phyloP scores from a whole-genome alignment of 2,329 filamentous ascomycete genomes.

The Ophiosphaerella korrae region DNA sequence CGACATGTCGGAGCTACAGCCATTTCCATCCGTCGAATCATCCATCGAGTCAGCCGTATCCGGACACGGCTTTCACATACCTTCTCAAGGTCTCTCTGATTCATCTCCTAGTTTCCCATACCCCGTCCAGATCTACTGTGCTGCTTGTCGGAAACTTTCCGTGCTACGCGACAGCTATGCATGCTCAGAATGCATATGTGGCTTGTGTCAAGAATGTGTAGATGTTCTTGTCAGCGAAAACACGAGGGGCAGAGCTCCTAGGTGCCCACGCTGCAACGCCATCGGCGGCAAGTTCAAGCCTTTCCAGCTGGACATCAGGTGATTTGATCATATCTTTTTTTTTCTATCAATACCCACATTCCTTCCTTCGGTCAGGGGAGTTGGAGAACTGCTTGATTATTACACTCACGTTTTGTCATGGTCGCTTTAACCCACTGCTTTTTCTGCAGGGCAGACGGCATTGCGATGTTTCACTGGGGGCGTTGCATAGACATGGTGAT shows the following conservation, averaged over 20 bases:
- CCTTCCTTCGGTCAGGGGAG: constrained; percentile 17
- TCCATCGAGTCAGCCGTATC: constrained; percentile 73
- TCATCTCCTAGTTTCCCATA: constrained; percentile 62
- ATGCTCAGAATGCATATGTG: constrained; percentile 95
- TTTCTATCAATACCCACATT: constrained; percentile 1
- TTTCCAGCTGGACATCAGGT: constrained; percentile 82
- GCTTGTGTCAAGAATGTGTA: constrained; percentile 86
- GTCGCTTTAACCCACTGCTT: constrained; percentile 15
- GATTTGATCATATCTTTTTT: constrained; percentile 36
- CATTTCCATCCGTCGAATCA: constrained; percentile 89
- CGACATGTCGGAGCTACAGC: constrained; percentile 59
- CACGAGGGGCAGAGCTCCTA: constrained; percentile 67
- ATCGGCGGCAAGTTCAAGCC: constrained; percentile 82
- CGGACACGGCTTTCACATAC: constrained; percentile 67
- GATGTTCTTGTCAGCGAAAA: constrained; percentile 78
- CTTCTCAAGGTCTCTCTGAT: constrained; percentile 57
- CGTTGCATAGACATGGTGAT: constrained; percentile 24
- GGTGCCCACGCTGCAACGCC: constrained; percentile 79
- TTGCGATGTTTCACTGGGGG: constrained; percentile 12
- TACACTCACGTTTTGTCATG: constrained; percentile 1
- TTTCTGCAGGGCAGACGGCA: constrained; percentile 26
- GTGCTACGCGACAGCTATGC: constrained; percentile 84
- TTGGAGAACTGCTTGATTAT: constrained; percentile 5
- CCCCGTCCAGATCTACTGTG: constrained; percentile 85
- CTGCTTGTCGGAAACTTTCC: constrained; percentile 79